Evolutionary conservation across 2,329 filamentous ascomycete genomes (phyloP), one percentile per base, ranked within the genome.

Genomic region (Sarocladium kiliense): DNA sequence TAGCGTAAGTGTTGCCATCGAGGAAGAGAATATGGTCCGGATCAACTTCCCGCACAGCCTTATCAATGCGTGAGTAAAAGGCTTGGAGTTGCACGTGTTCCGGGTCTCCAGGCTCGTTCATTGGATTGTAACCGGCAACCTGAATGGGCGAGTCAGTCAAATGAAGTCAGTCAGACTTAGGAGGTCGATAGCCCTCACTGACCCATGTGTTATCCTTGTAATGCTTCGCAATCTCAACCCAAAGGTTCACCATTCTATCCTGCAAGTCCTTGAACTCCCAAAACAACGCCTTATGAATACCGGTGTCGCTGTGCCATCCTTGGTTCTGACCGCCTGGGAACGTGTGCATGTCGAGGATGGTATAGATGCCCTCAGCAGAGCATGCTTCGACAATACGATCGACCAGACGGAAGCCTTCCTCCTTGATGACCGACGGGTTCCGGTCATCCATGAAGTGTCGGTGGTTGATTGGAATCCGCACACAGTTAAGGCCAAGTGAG

Each of bases 391-490:
- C 66, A 0, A 79, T 70, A 19, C 75, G 66, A 58, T 81, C 77
- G 1, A 81, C 66, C 45, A 74, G 74, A 57, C 76, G 74, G 63
- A 80, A 80, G 0, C 77, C 78, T 18, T 70, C 68, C 19, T 70
- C 63, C 58, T 78, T 79, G 25, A 79, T 65, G 1, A 77, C 72
- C 7, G 71, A 66, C 0, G 77, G 77, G 57, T 79, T 74, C 70
- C 75, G 73, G 57, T 78, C 76, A 57, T 81, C 77, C 59, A 78
- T 74, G 36, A 81, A 80, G 60, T 80, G 77, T 1, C 75, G 74
- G 59, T 84, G 82, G 61, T 85, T 85, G 64, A 85, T 81, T 1
- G 79, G 78, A 2, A 85, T 63, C 0, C 81, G 74, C 1, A 84
- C 66, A 59, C 79, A 84, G 59, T 84, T 85, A 30, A 84, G 68